Evolutionary conservation across 768 basidiomycete species (phyloP).

Genomic region (Leucosporidium scottii): DNA sequence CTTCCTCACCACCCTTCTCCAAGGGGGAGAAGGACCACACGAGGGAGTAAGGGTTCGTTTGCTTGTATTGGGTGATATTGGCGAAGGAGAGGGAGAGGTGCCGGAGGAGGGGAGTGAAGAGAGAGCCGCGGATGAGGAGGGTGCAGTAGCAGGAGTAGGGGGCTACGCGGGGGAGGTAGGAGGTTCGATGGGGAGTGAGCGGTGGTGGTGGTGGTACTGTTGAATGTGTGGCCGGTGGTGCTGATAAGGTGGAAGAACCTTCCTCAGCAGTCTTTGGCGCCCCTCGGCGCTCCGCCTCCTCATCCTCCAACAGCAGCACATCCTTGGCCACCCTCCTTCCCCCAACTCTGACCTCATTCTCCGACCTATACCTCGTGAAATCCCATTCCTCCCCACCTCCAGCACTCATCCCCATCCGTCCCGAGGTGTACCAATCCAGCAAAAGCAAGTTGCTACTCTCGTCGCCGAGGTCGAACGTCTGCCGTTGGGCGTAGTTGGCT

Average conservation of each 20-base stretch:
- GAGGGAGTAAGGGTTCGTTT: constrained; percentile 52
- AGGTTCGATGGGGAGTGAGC: constrained; percentile 39
- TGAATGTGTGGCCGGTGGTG: constrained; percentile 30
- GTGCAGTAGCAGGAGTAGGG: constrained; percentile 90
- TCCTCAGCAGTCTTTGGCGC: neutral
- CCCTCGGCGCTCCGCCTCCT: neutral
- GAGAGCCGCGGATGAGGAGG: constrained; percentile 68
- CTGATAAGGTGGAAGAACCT: neutral
- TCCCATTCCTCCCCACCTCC: constrained; percentile 72
- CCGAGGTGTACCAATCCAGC: constrained; percentile 88
- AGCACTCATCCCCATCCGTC: constrained; percentile 50
- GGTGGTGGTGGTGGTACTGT: constrained; percentile 2
- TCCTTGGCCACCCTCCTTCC: constrained; percentile 61
- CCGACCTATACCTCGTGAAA: constrained; percentile 73
- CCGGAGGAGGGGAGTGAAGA: constrained; percentile 49
- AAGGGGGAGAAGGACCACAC: constrained; percentile 76
- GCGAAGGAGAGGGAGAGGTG: constrained; percentile 52
- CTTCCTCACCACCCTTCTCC: neutral
- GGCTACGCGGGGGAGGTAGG: constrained; percentile 56
- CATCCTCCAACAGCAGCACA: constrained; percentile 61
- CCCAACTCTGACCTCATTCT: constrained; percentile 70
- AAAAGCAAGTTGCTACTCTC: constrained; percentile 58
- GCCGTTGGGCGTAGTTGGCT: constrained; percentile 74
- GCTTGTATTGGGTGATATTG: constrained; percentile 58
- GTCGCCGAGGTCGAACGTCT: constrained; percentile 59